A percentile compares a stretch with the other conserved stretches of the same genome.
phyloP scores from a whole-genome alignment of 2,329 filamentous ascomycete species.

The Aspergillus latus region DNA sequence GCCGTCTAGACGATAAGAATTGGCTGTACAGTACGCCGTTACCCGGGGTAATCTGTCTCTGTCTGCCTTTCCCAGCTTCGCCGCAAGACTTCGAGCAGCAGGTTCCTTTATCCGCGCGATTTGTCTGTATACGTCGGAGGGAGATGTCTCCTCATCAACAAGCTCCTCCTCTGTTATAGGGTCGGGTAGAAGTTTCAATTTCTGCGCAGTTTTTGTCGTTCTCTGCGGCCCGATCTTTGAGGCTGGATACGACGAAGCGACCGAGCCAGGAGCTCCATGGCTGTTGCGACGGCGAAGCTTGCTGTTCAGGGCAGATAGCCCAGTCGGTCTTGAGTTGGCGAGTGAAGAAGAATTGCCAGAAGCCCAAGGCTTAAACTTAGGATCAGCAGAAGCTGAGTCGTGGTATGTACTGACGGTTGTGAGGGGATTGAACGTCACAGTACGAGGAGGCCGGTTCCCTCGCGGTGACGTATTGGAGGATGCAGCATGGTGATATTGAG shows the following conservation, averaged over 20 bases:
- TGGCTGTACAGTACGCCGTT: constrained; percentile 94
- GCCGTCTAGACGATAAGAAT: constrained; percentile 84
- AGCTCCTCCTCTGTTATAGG: constrained; percentile 79
- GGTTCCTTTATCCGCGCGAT: constrained; percentile 98
- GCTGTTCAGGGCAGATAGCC: constrained; percentile 79
- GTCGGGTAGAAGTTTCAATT: constrained; percentile 93
- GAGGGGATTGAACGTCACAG: constrained; percentile 51
- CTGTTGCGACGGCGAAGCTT: constrained; percentile 85
- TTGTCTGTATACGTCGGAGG: constrained; percentile 93
- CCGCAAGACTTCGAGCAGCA: constrained; percentile 86
- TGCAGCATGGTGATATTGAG: constrained; percentile 30
- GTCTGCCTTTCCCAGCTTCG: constrained; percentile 88
- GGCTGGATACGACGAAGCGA: constrained; percentile 41
- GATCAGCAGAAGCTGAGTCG: constrained; percentile 41
- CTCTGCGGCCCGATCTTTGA: constrained; percentile 89
- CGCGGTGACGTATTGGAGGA: constrained; percentile 41
- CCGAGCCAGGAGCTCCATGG: constrained; percentile 61
- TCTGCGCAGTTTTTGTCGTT: constrained; percentile 93
- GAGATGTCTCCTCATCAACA: constrained; percentile 76
- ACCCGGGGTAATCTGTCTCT: constrained; percentile 82
- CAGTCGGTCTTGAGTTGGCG: constrained; percentile 51
- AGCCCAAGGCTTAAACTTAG: constrained; percentile 43
- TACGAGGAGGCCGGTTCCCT: constrained; percentile 39
- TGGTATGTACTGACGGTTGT: constrained; percentile 47
- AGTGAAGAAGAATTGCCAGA: constrained; percentile 37